Base-by-base conservation (phyloP, 1,284 basidiomycete species). In the Boletus smithii region DNA sequence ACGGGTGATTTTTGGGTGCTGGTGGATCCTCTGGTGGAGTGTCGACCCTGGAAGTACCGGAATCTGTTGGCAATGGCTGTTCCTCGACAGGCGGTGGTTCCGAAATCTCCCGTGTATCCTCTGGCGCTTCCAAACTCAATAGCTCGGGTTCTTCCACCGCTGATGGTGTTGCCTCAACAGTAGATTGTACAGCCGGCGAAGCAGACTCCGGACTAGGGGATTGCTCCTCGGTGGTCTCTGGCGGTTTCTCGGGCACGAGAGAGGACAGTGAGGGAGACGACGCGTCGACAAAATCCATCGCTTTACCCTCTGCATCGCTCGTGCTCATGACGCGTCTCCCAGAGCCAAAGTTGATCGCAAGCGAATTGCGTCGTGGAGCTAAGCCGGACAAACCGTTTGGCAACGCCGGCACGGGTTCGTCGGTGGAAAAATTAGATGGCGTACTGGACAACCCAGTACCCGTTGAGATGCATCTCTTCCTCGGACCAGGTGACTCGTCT, bases 381-480 rank as follows among this genome's bases (percentile, higher is more conserved):
- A 18, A 2, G 2, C 35, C 34, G 2, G 43, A 4, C 1, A 46
- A 29, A 30, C 44, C 49, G 35, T 44, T 54, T 7, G 65, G 63
- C 35, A 65, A 29, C 22, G 55, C 39, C 2, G 66, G 66, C 9
- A 66, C 49, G 8, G 65, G 54, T n/a, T 55, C 59, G 34, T 59
- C 56, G 1, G 50, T 48, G 26, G 32, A 27, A 32, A 61, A 47
- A 16, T 14, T 46, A n/a, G 51, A 17, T 1, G 52, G 42, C 6
- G 22, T 11, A 8, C 38, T 39, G 14, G 64, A 59, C 24, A 65
- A 32, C 5, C 51, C 38, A 3, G 51, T 18, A 1, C 65, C 63
- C 0, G 66, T 56, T 13, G 66, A 68, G 33, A 65, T 53, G 27
- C 65, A 66, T 24, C 67, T 49, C 50, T 67, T 68, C 42, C 66